Evolutionary conservation across 768 basidiomycete genomes (phyloP), one percentile per base, ranked within the genome.

Genomic region (Pleurotus pulmonarius): DNA sequence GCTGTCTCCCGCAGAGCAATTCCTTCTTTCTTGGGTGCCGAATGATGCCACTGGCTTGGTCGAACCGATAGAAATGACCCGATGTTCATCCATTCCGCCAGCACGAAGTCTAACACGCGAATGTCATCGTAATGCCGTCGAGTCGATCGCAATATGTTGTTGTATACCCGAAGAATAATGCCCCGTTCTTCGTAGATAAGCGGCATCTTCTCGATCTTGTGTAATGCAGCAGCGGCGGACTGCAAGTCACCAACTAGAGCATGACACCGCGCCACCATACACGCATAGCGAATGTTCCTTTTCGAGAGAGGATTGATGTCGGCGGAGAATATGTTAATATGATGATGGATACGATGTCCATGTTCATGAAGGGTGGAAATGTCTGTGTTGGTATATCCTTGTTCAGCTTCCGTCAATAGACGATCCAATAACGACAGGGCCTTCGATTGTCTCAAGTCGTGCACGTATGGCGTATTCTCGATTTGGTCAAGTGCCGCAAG

Each of bases 401-500:
- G 60, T 43, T 68, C 70, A 2, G 67, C 65, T 39, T 71, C 68
- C 12, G 41, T 54, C 51, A 64, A 60, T 24, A 67, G 62, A 46
- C 67, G 71, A 55, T 59, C 51, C 11, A 55, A 58, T 55, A 66
- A 67, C 15, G 56, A 62, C 15, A 70, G 24, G 18, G 59, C 29
- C 9, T 34, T 34, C 9, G 29, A 11, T 11, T 37, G 18, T 60
- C 59, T 56, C 20, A 44, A 24, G n/a, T 59, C 7, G 20, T 37
- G 13, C 63, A 37, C 18, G 58, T 55, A 34, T 49, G 16, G 6
- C 55, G 49, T 8, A 53, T 59, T 47, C 45, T 56, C 57, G 22
- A 65, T 61, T n/a, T 59, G 40, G 53, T 63, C 58, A 61, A 75
- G 81, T 4, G 68, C 64, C 13, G 63, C 51, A 80, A 79, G 81